A percentile compares a stretch with the other conserved stretches of the same genome.
phyloP scores from a whole-genome alignment of 176 grass and related monocot genomes.

The Rhynchospora pubera region DNA sequence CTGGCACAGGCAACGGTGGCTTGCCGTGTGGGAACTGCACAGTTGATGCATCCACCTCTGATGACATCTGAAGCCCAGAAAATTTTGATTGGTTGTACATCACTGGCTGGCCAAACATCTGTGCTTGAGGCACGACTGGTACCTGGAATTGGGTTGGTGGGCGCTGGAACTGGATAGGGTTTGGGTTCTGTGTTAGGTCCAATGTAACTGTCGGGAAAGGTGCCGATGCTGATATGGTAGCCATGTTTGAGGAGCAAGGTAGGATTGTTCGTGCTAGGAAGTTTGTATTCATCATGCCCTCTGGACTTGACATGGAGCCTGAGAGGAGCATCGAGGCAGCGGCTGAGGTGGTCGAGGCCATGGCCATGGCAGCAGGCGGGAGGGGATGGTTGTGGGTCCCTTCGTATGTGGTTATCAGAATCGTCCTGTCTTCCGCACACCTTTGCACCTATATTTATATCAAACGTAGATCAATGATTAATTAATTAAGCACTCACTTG shows the following conservation, averaged over 20 bases:
- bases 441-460: slow-evolving; percentile 58
- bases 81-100: slow-evolving; percentile 65
- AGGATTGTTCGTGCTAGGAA: slow-evolving; percentile 69
- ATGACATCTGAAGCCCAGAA: slow-evolving; percentile 62
- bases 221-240: slow-evolving; percentile 85
- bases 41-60: slow-evolving; percentile 22
- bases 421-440: slow-evolving; percentile 73
- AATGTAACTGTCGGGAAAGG: slow-evolving; percentile 87
- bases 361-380: slow-evolving; percentile 84
- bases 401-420: slow-evolving; percentile 90
- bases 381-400: slow-evolving; percentile 89
- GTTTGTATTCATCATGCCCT: slow-evolving; percentile 51
- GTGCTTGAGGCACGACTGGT: slow-evolving; percentile 15
- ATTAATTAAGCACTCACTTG: slow-evolving; percentile 4
- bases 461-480: slow-evolving; percentile 9
- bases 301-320: slow-evolving; percentile 67
- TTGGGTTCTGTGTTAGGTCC: slow-evolving; percentile 65
- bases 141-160: slow-evolving; percentile 40
- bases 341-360: slow-evolving; percentile 86
- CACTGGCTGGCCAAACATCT: slow-evolving; percentile 28
- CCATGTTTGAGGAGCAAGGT: slow-evolving; percentile 79
- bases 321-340: slow-evolving; percentile 84
- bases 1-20: slow-evolving; percentile 1
- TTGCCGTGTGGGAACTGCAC: slow-evolving; percentile 33
- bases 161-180: slow-evolving; percentile 39